Conservation (phyloP, 768 basidiomycete genomes). For the Sarcodon aspratus region DNA sequence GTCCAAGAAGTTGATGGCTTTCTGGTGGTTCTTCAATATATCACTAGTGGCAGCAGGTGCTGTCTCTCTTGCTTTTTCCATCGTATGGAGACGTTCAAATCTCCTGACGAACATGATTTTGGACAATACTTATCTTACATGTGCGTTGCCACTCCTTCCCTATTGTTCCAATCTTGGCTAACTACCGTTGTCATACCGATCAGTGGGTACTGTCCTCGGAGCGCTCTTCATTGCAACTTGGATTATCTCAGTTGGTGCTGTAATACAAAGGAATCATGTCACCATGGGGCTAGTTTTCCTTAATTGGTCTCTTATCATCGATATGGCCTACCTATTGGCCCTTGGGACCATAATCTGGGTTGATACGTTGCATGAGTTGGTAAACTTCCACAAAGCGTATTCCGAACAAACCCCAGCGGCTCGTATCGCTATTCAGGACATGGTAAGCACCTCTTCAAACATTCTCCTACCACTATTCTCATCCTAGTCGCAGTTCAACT, state of each 20-base stretch:
- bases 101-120: conserved; percentile 69
- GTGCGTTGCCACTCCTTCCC: conserved; percentile 25
- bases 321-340: conserved; percentile 47
- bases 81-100: conserved; percentile 59
- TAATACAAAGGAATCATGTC: conserved; percentile 59
- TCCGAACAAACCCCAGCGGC: conserved; percentile 28
- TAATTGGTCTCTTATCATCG: conserved; percentile 62
- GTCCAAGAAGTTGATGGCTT: conserved; percentile 55
- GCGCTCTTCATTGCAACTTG: conserved; percentile 57
- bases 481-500: conserved; percentile 40
- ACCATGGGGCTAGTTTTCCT: conserved; percentile 62
- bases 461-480: background rate
- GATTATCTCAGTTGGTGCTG: conserved; percentile 56
- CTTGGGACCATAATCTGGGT: conserved; percentile 76
- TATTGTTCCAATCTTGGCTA: background rate
- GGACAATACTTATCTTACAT: conserved; percentile 40
- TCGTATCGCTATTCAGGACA: conserved; percentile 57
- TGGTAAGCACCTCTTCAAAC: conserved; percentile 30
- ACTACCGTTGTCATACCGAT: background rate
- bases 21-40: conserved; percentile 65
- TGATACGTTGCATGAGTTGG: conserved; percentile 62
- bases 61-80: conserved; percentile 52
- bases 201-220: conserved; percentile 67
- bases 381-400: conserved; percentile 56
- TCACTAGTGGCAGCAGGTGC: conserved; percentile 61